A percentile compares a stretch with the other conserved stretches of the same genome.
Evolutionary conservation across 768 basidiomycete genomes (phyloP).

Genomic region (Phanerochaete sordida): DNA sequence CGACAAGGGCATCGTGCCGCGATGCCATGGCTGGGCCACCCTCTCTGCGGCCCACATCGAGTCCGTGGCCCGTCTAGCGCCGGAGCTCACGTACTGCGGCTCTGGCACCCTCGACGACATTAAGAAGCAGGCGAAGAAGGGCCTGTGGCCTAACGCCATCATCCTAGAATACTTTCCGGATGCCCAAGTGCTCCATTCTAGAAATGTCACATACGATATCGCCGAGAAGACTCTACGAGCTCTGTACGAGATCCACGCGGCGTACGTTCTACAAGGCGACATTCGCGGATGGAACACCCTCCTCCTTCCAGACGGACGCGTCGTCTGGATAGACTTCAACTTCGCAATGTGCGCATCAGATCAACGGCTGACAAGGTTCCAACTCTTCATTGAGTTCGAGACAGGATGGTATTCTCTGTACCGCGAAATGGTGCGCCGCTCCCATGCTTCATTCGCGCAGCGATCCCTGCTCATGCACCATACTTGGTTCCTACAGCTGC

Average conservation of each 20-base stretch:
- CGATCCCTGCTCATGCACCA: background rate
- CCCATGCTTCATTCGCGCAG: background rate
- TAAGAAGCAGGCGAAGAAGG: too few relatives aligned
- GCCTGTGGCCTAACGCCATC: background rate
- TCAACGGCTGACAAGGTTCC: background rate
- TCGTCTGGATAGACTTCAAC: slow-evolving; percentile 7
- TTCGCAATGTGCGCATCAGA: background rate
- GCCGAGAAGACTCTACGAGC: slow-evolving; percentile 5
- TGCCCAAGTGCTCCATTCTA: background rate
- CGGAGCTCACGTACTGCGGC: too few relatives aligned
- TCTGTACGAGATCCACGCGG: slow-evolving; percentile 4
- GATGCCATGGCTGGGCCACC: slow-evolving; percentile 14
- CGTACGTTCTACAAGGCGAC: slow-evolving; percentile 12
- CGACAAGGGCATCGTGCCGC: slow-evolving; percentile 10
- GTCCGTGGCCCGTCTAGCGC: background rate
- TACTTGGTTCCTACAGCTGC: background rate
- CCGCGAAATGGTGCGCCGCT: background rate
- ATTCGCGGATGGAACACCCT: background rate
- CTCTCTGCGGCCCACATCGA: slow-evolving; percentile 6
- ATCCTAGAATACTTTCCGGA: slow-evolving; percentile 13
- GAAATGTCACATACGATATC: background rate
- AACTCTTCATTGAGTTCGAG: background rate
- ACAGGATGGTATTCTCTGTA: background rate
- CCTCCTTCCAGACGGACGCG: background rate
- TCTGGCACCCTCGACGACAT: too few relatives aligned